Evolutionary conservation across 1,284 basidiomycete species (phyloP), one percentile per base, ranked within the genome.

Genomic region (Meira nashicola): DNA sequence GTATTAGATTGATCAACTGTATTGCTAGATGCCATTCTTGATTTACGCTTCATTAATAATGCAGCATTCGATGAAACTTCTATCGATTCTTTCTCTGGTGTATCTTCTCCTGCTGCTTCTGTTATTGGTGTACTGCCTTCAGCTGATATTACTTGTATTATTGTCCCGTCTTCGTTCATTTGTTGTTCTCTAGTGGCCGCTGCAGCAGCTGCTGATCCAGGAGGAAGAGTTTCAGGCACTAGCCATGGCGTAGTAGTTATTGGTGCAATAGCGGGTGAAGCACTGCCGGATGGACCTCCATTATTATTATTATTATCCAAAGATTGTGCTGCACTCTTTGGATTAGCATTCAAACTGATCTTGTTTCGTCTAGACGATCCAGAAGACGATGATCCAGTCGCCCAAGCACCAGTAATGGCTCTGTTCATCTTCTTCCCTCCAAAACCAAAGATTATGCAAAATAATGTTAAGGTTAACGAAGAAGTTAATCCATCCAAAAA

Each of bases 321-420:
- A 44, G 43, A 9, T 17, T 23, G 43, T 33, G 28, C 28, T 33
- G 28, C 28, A 33, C 28, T 17, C 3, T 28, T 17, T 15, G 53
- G 12, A 3, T 12, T 28, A 23, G n/a, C 38, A 39, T 54, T 54
- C 39, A 54, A 44, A 28, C 39, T 54, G 6, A 54, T 12, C 17
- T 54, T 54, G 11, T 12, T 43, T 23, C n/a, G 15, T 15, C 39
- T 53, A 2, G 37, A 39, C 9, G 53, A 39, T 9, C 39, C 53
- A 19, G 9, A 15, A 19, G n/a, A n/a, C n/a, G 38, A 14, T 28
- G 33, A 12, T 28, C 39, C 53, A 19, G 25, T 23, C 15, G 53
- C 53, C 53, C 53, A 54, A 8, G 53, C 53, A 17, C 53, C 53
- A 19, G 53, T 54, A 17, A 54, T 54, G 14, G 53, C 53, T 28